These are phyloP conservation scores for Dipsacomyces acuminosporus DNA, from an alignment of 371 early-diverging fungal species.

Conservation along the genomic window DNA sequence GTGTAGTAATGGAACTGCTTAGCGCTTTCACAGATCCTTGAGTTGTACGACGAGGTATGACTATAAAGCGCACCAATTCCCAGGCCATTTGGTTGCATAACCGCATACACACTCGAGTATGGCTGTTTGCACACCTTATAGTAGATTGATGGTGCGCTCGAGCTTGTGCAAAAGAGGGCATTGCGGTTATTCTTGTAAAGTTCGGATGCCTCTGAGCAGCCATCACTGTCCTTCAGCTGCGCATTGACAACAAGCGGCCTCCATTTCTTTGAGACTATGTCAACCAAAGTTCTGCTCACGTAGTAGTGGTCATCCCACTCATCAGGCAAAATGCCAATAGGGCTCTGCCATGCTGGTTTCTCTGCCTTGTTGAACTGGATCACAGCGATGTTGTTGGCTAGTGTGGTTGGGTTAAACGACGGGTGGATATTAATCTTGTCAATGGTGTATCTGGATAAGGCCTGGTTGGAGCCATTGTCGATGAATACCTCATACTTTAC, in stretches of 20 bases:
- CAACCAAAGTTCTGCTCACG: constrained; percentile 13
- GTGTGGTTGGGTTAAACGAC: constrained; percentile 6
- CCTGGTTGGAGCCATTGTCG: background rate
- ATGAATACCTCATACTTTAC: constrained; percentile 13
- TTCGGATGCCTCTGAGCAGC: too few relatives aligned
- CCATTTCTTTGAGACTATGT: constrained; percentile 6
- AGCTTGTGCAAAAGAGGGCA: constrained; percentile 2
- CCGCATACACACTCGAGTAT: constrained; percentile 15
- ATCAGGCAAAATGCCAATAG: constrained; percentile 12
- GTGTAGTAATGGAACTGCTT: too few relatives aligned
- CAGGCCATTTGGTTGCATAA: background rate
- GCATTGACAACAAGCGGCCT: background rate
- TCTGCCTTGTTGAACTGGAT: constrained; percentile 8
- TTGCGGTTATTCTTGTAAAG: too few relatives aligned
- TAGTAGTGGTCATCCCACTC: constrained; percentile 9
- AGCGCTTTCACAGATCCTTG: too few relatives aligned
- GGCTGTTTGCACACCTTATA: constrained; percentile 17
- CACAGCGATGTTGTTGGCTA: constrained; percentile 38
- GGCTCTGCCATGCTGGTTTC: constrained; percentile 8
- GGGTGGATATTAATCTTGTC: constrained; percentile 11
- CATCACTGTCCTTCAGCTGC: background rate
- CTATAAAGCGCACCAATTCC: constrained; percentile 22
- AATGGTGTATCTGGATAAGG: background rate
- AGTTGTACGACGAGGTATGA: background rate
- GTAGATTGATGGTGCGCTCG: background rate